phyloP scores from a whole-genome alignment of 129 eudicot species.

The Flaveria trinervia region DNA sequence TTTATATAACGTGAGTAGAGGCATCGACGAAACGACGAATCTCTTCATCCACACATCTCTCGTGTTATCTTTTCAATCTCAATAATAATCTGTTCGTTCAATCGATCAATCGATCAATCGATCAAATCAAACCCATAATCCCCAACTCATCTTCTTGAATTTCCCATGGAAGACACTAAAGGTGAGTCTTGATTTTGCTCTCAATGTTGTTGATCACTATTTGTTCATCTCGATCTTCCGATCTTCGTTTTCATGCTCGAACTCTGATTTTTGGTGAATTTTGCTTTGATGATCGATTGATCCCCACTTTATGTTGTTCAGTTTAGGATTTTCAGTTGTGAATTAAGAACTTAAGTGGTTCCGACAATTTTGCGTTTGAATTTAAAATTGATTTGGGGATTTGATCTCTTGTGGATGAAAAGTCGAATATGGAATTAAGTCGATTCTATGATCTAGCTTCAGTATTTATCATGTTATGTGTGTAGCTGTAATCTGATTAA shows the following conservation, averaged over 20 bases:
- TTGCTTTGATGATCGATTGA: constrained; percentile 6
- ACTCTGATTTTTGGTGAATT: background rate
- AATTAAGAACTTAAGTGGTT: constrained; percentile 2
- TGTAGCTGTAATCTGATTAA: background rate
- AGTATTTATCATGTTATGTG: background rate
- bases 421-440: background rate
- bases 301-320: background rate
- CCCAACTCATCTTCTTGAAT: constrained; percentile 15
- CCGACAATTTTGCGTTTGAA: background rate
- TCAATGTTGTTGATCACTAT: constrained; percentile 10
- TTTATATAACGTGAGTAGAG: background rate
- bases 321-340: background rate
- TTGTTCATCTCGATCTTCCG: constrained; percentile 25
- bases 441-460: background rate
- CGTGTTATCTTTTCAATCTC: constrained; percentile 1
- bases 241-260: background rate
- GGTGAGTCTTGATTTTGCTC: constrained; percentile 21
- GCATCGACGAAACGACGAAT: background rate
- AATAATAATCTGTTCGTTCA: background rate
- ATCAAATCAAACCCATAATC: constrained; percentile 12
- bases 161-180: constrained; percentile 35
- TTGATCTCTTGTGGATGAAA: constrained; percentile 2
- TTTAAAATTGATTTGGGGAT: constrained; percentile 9
- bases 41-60: constrained; percentile 11
- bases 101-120: background rate